A percentile compares a stretch with the other conserved stretches of the same genome.
These are phyloP conservation scores for Inonotus hispidus DNA, from an alignment of 1,284 basidiomycete genomes.

Conservation along the genomic window DNA sequence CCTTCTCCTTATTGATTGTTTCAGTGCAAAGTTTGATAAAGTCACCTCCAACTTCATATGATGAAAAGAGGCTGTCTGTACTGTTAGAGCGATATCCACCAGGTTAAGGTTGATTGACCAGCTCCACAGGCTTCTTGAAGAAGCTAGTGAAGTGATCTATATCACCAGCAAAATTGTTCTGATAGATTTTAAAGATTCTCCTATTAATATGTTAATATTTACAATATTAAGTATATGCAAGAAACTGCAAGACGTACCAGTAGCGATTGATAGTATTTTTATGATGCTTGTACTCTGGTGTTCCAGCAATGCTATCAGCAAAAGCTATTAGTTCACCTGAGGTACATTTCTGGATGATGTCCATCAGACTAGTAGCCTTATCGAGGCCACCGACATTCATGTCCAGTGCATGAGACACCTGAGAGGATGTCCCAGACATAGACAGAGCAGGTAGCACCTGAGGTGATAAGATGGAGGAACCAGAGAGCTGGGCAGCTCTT, in stretches of 20 bases:
- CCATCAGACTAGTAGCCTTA: neutral
- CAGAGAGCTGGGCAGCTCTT: neutral
- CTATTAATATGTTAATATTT: neutral
- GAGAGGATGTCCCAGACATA: neutral
- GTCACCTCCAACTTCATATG: neutral
- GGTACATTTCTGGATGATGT: neutral
- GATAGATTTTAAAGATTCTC: neutral
- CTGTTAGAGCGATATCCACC: neutral
- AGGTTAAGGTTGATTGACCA: neutral
- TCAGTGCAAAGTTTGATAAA: neutral
- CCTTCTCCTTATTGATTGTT: neutral
- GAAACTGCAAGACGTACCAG: neutral
- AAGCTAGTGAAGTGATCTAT: neutral
- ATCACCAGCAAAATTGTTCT: neutral
- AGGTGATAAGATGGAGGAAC: neutral
- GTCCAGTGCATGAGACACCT: neutral
- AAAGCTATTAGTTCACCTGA: neutral
- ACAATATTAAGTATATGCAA: neutral
- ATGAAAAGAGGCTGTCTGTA: neutral
- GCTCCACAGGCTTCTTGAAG: neutral
- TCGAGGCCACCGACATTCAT: neutral
- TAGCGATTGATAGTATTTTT: neutral
- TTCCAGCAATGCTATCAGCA: neutral
- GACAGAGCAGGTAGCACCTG: neutral
- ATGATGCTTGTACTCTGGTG: neutral